Percentiles rank a stretch among this genome's conserved stretches.
Conservation (phyloP, 2,329 filamentous ascomycete genomes). For the Exophiala alcalophila region DNA sequence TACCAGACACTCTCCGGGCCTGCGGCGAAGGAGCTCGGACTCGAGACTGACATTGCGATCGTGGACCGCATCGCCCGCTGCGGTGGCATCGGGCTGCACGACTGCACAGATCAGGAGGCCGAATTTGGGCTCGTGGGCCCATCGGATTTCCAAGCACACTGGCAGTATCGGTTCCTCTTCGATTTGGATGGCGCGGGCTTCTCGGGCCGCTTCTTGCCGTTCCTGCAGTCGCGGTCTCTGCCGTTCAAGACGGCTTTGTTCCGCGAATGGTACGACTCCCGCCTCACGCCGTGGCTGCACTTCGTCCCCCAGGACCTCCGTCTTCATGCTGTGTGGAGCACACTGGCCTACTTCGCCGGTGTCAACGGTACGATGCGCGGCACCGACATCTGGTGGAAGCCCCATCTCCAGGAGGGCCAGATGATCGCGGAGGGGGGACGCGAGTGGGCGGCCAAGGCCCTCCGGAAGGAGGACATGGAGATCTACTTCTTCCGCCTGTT, state of each 20-base stretch:
- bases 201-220: conserved; percentile 62
- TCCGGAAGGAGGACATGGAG: conserved; percentile 73
- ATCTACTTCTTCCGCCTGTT: conserved; percentile 75
- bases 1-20: conserved; percentile 54
- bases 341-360: conserved; percentile 70
- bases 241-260: conserved; percentile 71
- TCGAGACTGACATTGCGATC: conserved; percentile 61
- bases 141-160: conserved; percentile 56
- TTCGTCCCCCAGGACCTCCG: conserved; percentile 75
- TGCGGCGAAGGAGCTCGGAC: conserved; percentile 44
- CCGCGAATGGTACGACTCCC: conserved; percentile 73
- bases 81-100: conserved; percentile 41
- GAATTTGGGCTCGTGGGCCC: conserved; percentile 52
- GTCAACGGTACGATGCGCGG: conserved; percentile 46
- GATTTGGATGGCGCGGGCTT: conserved; percentile 68
- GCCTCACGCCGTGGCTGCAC: conserved; percentile 72
- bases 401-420: conserved; percentile 53
- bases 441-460: conserved; percentile 61
- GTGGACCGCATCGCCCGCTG: conserved; percentile 58
- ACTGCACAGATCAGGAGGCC: conserved; percentile 52
- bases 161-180: conserved; percentile 67
- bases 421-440: conserved; percentile 66
- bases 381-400: conserved; percentile 48
- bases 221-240: conserved; percentile 63
- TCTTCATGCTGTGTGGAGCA: conserved; percentile 70